These are phyloP conservation scores for Rhizopogon vulgaris DNA, from an alignment of 768 basidiomycete species.

Conservation along the genomic window DNA sequence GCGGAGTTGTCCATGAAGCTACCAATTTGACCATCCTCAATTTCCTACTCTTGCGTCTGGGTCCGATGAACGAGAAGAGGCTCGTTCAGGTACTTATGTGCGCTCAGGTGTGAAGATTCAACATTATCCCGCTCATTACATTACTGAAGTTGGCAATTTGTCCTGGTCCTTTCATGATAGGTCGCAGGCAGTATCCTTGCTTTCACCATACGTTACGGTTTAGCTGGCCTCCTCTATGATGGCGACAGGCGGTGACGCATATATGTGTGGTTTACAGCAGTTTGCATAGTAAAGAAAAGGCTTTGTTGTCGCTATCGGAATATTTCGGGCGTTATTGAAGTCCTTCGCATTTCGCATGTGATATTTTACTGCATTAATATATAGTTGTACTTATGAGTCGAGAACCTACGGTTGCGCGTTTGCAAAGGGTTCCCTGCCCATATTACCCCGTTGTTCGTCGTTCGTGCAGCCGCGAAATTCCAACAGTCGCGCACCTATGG, in stretches of 20 bases:
- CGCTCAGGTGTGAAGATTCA: slow-evolving; percentile 51
- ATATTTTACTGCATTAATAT: no score
- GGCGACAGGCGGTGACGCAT: slow-evolving; percentile 68
- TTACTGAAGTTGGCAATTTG: slow-evolving; percentile 4
- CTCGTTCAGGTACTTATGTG: slow-evolving; percentile 69
- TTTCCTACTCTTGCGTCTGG: slow-evolving; percentile 70
- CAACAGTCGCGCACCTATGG: not conserved
- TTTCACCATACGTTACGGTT: slow-evolving; percentile 84
- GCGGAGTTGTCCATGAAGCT: slow-evolving; percentile 55
- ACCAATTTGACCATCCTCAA: slow-evolving; percentile 94
- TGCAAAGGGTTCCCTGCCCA: no score
- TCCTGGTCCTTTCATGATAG: slow-evolving; percentile 28
- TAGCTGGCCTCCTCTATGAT: slow-evolving; percentile 87
- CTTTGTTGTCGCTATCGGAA: no score
- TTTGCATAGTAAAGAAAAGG: no score
- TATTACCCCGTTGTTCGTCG: no score
- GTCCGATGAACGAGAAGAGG: slow-evolving; percentile 80
- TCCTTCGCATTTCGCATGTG: no score
- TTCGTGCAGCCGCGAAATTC: no score
- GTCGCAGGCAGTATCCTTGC: slow-evolving; percentile 72
- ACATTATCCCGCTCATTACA: not conserved
- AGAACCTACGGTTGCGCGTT: no score
- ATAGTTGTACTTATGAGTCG: no score
- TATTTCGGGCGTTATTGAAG: no score
- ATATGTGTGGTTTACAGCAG: not conserved